Conservation (phyloP, 1,284 basidiomycete genomes). For the Butyriboletus pseudospeciosus region DNA sequence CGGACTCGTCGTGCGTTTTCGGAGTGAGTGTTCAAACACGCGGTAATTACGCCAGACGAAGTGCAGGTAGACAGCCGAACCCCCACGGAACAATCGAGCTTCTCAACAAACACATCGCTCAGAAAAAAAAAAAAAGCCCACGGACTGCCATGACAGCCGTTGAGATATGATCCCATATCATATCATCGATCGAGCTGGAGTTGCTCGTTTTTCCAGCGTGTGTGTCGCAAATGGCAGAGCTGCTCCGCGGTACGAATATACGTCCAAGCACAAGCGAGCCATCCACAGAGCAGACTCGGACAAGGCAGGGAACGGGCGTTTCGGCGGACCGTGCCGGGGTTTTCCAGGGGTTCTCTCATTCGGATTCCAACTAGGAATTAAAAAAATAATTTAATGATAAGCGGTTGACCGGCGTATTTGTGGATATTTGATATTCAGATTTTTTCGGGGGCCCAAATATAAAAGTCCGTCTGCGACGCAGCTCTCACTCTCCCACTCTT, state of each 20-base stretch:
- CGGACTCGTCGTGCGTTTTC: background rate
- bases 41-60: slow-evolving; percentile 12
- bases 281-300: too few species aligned
- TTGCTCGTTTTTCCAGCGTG: background rate
- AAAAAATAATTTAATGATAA: slow-evolving; percentile 7
- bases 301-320: background rate
- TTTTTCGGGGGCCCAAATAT: slow-evolving; percentile 26
- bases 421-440: slow-evolving; percentile 27
- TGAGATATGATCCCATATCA: background rate
- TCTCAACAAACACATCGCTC: background rate
- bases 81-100: background rate
- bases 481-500: slow-evolving; percentile 31
- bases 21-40: slow-evolving; percentile 1
- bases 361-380: slow-evolving; percentile 18
- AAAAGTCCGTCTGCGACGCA: slow-evolving; percentile 30
- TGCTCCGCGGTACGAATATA: background rate
- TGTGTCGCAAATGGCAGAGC: too few species aligned
- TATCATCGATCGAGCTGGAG: too few species aligned
- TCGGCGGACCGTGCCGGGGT: slow-evolving; percentile 26
- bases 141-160: background rate
- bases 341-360: slow-evolving; percentile 19
- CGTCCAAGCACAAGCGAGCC: too few species aligned
- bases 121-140: background rate
- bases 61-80: background rate
- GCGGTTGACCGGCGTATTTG: slow-evolving; percentile 23